Evolutionary conservation across 345 rosid genomes (phyloP).

Genomic region (Rhodamnia rubescens): DNA sequence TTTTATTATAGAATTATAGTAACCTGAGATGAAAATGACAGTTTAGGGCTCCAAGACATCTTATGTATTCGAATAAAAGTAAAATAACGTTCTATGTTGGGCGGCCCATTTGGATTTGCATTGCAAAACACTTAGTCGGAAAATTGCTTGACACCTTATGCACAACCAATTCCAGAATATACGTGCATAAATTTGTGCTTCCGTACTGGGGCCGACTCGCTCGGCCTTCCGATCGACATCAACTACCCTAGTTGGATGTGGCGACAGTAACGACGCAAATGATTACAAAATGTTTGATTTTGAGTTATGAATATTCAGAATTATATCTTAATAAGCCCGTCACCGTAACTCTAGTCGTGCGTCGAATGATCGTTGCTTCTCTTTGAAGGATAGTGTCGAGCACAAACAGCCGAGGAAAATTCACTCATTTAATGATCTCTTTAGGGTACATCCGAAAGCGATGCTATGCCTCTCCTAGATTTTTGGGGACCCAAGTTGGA

Average conservation of each 20-base stretch:
- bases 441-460: neutral
- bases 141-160: neutral
- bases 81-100: neutral
- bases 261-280: neutral
- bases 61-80: neutral
- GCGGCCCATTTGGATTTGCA: neutral
- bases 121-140: neutral
- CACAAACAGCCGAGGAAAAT: neutral
- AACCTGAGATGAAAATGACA: neutral
- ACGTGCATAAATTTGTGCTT: neutral
- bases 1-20: neutral
- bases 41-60: neutral
- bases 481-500: neutral
- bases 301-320: neutral
- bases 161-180: neutral
- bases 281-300: neutral
- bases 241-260: neutral
- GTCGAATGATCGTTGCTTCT: neutral
- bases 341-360: neutral
- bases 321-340: neutral
- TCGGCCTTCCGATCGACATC: neutral
- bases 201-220: neutral
- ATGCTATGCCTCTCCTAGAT: neutral
- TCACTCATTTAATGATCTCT: neutral
- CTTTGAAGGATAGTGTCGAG: neutral